A percentile compares a stretch with the other conserved stretches of the same genome.
These are phyloP conservation scores for Chimonanthus salicifolius DNA, from an alignment of 164 flowering plant species.

Conservation along the genomic window DNA sequence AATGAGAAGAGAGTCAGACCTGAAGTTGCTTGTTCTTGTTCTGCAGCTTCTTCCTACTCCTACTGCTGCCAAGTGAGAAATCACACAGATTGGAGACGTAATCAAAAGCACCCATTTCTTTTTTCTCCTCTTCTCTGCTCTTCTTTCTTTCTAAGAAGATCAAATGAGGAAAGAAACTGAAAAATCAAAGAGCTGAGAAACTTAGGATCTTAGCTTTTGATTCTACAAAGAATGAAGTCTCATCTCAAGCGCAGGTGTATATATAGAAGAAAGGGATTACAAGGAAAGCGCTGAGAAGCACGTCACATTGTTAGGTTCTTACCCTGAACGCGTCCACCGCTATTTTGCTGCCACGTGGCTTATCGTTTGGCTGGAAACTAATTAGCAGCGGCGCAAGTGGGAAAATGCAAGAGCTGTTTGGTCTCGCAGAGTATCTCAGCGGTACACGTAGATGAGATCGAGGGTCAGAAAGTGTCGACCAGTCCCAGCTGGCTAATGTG, in stretches of 20 bases:
- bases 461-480: too few species aligned
- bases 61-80: slow-evolving; percentile 12
- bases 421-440: background rate
- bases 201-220: too few species aligned
- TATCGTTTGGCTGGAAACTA: background rate
- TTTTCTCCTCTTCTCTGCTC: too few species aligned
- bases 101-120: slow-evolving; percentile 34
- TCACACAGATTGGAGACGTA: slow-evolving; percentile 24
- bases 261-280: background rate
- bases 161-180: too few species aligned
- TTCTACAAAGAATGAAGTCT: too few species aligned
- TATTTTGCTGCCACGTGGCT: background rate
- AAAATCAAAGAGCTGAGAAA: too few species aligned
- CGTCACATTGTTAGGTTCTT: too few species aligned
- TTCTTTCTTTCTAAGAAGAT: too few species aligned
- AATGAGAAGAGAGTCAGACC: too few species aligned
- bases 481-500: too few species aligned
- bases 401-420: background rate
- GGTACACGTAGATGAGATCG: background rate
- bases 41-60: slow-evolving; percentile 15
- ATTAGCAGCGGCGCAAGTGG: background rate
- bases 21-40: background rate
- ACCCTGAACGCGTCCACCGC: background rate
- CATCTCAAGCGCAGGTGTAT: too few species aligned
- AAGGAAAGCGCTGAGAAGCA: background rate